phyloP scores from a whole-genome alignment of 129 eudicot genomes.

The Ambrosia artemisiifolia region DNA sequence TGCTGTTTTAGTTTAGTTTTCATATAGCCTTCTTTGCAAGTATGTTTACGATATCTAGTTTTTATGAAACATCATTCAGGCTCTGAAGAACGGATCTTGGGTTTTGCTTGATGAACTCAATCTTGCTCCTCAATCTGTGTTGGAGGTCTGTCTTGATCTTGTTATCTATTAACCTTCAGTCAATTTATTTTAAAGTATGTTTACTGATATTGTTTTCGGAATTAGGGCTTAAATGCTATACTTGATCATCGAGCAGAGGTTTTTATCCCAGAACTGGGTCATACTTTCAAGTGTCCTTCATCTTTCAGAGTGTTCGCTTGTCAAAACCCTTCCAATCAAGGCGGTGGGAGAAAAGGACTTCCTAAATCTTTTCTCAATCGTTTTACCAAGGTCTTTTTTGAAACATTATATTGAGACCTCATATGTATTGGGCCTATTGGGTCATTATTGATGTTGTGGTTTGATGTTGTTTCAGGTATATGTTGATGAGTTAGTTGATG shows the following conservation, averaged over 20 bases:
- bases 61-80: constrained; percentile 37
- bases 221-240: constrained; percentile 87
- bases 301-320: constrained; percentile 96
- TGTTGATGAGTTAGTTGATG: constrained; percentile 77
- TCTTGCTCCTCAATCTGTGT: constrained; percentile 96
- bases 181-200: constrained; percentile 1
- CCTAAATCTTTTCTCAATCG: constrained; percentile 97
- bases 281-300: constrained; percentile 76
- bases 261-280: constrained; percentile 90
- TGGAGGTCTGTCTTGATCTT: constrained; percentile 56
- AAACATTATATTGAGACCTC: not conserved
- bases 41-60: constrained; percentile 9
- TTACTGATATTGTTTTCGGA: constrained; percentile 12
- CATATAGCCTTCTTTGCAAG: constrained; percentile 1
- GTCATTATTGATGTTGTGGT: not conserved
- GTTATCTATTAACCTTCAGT: not conserved
- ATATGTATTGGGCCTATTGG: not conserved
- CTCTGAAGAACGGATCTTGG: constrained; percentile 93
- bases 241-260: constrained; percentile 98
- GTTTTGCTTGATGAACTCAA: constrained; percentile 93
- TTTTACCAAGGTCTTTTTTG: constrained; percentile 71
- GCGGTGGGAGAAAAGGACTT: constrained; percentile 98
- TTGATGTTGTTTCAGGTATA: constrained; percentile 59
- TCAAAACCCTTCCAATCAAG: constrained; percentile 89
- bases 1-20: constrained; percentile 4